A percentile compares a stretch with the other conserved stretches of the same genome.
These are phyloP conservation scores for Boletellus sp. DNA, from an alignment of 1,284 basidiomycete species.

Conservation along the genomic window DNA sequence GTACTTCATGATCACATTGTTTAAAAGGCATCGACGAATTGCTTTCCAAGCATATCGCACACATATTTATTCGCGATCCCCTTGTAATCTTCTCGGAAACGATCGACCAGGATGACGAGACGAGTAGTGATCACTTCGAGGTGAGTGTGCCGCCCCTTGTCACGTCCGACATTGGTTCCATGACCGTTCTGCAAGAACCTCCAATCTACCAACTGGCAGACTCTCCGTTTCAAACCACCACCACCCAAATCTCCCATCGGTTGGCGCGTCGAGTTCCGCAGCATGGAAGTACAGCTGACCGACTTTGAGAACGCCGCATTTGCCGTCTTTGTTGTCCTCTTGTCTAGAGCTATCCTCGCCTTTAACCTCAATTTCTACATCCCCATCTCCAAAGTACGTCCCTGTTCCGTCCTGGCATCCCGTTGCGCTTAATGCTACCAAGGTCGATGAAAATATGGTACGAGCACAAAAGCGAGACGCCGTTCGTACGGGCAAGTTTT, in stretches of 20 bases:
- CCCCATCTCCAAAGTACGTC: slow-evolving; percentile 87
- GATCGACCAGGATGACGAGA: slow-evolving; percentile 85
- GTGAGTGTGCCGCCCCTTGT: slow-evolving; percentile 36
- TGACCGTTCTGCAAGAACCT: slow-evolving; percentile 63
- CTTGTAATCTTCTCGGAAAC: slow-evolving; percentile 94
- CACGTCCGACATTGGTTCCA: slow-evolving; percentile 6
- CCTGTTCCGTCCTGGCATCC: neutral
- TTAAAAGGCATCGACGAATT: slow-evolving; percentile 78
- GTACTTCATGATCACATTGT: neutral
- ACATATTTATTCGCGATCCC: slow-evolving; percentile 97
- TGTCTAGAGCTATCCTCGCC: slow-evolving; percentile 89
- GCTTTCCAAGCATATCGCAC: slow-evolving; percentile 89
- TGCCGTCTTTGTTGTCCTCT: slow-evolving; percentile 88
- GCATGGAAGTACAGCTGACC: slow-evolving; percentile 98
- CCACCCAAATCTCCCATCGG: slow-evolving; percentile 89
- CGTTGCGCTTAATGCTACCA: slow-evolving; percentile 1
- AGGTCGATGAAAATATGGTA: slow-evolving; percentile 98
- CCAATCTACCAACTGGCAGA: slow-evolving; percentile 99
- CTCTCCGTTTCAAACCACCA: slow-evolving; percentile 97
- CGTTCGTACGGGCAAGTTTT: slow-evolving; percentile 72
- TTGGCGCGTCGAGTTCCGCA: slow-evolving; percentile 98
- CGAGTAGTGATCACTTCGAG: slow-evolving; percentile 95
- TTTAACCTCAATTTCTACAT: slow-evolving; percentile 95
- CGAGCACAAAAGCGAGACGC: slow-evolving; percentile 87
- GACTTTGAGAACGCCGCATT: slow-evolving; percentile 99